These are phyloP conservation scores for Aspergillus sp. DNA, from an alignment of 2,329 filamentous ascomycete genomes.

Conservation along the genomic window DNA sequence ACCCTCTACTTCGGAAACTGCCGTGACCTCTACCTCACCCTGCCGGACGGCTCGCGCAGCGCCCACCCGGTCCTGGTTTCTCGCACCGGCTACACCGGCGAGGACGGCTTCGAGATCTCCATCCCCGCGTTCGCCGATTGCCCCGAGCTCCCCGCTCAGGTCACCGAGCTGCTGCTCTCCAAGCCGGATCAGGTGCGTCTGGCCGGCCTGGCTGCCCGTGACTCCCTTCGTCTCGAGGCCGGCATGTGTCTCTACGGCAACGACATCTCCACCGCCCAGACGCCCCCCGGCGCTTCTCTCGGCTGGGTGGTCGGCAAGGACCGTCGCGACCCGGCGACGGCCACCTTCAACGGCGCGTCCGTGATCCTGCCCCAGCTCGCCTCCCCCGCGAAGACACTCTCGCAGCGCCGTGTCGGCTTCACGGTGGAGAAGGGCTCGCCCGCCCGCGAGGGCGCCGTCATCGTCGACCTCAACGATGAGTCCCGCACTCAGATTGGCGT, in stretches of 20 bases:
- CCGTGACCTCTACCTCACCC: slow-evolving; percentile 63
- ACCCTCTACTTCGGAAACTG: slow-evolving; percentile 80
- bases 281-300: slow-evolving; percentile 65
- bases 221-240: slow-evolving; percentile 89
- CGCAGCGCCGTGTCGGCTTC: slow-evolving; percentile 75
- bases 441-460: slow-evolving; percentile 82
- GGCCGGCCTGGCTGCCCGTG: slow-evolving; percentile 84
- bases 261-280: slow-evolving; percentile 79
- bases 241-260: slow-evolving; percentile 99
- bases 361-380: slow-evolving; percentile 72
- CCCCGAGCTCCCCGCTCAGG: slow-evolving; percentile 39
- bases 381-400: slow-evolving; percentile 57
- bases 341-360: slow-evolving; percentile 82
- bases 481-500: slow-evolving; percentile 67
- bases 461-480: slow-evolving; percentile 59
- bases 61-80: slow-evolving; percentile 67
- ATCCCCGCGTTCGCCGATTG: slow-evolving; percentile 65
- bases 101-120: slow-evolving; percentile 97
- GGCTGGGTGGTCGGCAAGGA: slow-evolving; percentile 84
- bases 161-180: slow-evolving; percentile 69
- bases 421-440: slow-evolving; percentile 77
- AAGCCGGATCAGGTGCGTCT: slow-evolving; percentile 68
- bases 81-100: slow-evolving; percentile 91
- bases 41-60: slow-evolving; percentile 53
- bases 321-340: slow-evolving; percentile 57